These are phyloP conservation scores for Paxillus ammoniavirescens DNA, from an alignment of 768 basidiomycete genomes.

Conservation along the genomic window DNA sequence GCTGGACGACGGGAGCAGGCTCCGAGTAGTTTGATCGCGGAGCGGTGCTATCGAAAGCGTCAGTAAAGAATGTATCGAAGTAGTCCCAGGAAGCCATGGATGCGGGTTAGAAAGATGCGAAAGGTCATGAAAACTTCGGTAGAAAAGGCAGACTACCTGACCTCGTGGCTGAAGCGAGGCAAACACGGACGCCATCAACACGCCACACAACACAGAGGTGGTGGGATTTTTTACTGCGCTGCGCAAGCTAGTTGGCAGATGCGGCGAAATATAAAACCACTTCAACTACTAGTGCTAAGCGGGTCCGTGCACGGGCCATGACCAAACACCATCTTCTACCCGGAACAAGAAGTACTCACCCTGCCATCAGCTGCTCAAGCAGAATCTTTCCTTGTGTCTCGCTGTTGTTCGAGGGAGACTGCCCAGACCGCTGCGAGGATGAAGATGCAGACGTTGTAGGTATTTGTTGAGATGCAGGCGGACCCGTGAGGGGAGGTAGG, in stretches of 20 bases:
- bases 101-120: constrained; percentile 14
- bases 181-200: constrained; percentile 15
- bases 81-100: constrained; percentile 35
- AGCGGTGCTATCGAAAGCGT: constrained; percentile 37
- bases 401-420: constrained; percentile 52
- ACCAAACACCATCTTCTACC: not conserved
- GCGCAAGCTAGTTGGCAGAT: not conserved
- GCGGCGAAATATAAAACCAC: not conserved
- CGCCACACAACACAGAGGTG: constrained; percentile 2
- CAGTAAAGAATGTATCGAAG: constrained; percentile 30
- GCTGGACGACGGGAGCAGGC: constrained; percentile 38
- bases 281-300: not conserved
- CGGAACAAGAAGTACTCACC: constrained; percentile 47
- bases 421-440: constrained; percentile 51
- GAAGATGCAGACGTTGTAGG: constrained; percentile 68
- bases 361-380: constrained; percentile 78
- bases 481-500: constrained; percentile 17
- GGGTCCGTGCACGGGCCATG: constrained; percentile 8
- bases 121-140: constrained; percentile 15
- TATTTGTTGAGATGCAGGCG: constrained; percentile 52
- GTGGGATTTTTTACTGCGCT: not conserved
- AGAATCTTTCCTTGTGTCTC: constrained; percentile 73
- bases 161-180: constrained; percentile 31
- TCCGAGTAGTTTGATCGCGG: constrained; percentile 54
- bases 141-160: constrained; percentile 19